Percentiles rank a stretch among this genome's conserved stretches.
Conservation (phyloP, 2,329 filamentous ascomycete species). For the Chlorencoelia australis region DNA sequence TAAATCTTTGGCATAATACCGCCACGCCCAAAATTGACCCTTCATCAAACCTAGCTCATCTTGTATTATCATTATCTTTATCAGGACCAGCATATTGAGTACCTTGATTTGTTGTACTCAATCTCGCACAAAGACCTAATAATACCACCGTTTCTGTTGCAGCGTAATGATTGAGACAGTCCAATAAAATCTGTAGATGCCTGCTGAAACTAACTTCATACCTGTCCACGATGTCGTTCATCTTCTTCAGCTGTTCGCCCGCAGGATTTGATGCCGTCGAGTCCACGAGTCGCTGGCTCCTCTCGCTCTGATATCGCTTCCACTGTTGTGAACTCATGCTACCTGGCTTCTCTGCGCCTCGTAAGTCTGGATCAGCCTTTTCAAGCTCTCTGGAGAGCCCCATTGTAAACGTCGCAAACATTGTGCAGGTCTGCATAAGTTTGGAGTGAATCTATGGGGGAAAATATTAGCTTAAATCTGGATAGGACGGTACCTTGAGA, state of each 20-base stretch:
- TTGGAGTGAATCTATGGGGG: conserved; percentile 79
- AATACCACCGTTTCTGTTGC: conserved; percentile 95
- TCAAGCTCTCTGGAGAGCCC: conserved; percentile 78
- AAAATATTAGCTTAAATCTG: conserved; percentile 1
- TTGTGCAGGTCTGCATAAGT: conserved; percentile 87
- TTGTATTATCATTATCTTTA: conserved; percentile 42
- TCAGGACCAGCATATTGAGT: conserved; percentile 52
- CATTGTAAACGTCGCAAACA: conserved; percentile 85
- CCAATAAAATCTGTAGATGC: conserved; percentile 86
- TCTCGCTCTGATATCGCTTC: conserved; percentile 43
- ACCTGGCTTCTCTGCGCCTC: conserved; percentile 43
- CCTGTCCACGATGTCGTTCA: conserved; percentile 79
- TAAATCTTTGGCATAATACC: conserved; percentile 3
- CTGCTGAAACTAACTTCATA: conserved; percentile 91
- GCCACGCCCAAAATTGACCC: conserved; percentile 2
- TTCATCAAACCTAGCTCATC: conserved; percentile 6
- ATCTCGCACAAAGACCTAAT: conserved; percentile 71
- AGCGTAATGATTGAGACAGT: conserved; percentile 93
- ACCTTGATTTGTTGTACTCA: conserved; percentile 75
- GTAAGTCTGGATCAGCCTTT: conserved; percentile 71
- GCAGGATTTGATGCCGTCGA: conserved; percentile 12
- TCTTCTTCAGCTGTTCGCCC: conserved; percentile 25
- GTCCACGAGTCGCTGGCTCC: conserved; percentile 32
- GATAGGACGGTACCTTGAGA: neutral
- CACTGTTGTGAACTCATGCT: conserved; percentile 53